Conservation (phyloP, 495 filamentous ascomycete species). For the Penicillium fimorum region DNA sequence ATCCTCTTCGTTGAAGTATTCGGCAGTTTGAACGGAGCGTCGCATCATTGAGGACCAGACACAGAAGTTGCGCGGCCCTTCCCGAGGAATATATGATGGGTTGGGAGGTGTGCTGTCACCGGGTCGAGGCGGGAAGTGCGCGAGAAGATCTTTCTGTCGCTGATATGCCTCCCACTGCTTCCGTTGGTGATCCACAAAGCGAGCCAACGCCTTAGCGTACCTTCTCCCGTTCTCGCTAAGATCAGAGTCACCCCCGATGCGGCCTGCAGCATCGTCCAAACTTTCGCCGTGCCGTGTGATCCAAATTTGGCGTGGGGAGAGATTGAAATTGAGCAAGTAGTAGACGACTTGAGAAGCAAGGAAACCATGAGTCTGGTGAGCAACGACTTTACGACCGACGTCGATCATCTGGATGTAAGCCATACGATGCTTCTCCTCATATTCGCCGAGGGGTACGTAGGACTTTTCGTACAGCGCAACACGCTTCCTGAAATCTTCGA, state of each 20-base stretch:
- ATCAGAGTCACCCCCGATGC: slow-evolving; percentile 81
- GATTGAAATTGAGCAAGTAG: slow-evolving; percentile 93
- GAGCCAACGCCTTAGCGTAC: slow-evolving; percentile 71
- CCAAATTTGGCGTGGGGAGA: slow-evolving; percentile 95
- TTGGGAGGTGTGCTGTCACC: slow-evolving; percentile 95
- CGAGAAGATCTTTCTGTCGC: slow-evolving; percentile 64
- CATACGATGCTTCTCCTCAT: slow-evolving; percentile 84
- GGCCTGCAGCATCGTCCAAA: slow-evolving; percentile 72
- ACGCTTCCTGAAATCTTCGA: slow-evolving; percentile 89
- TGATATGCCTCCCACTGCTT: slow-evolving; percentile 75
- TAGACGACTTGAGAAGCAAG: slow-evolving; percentile 86
- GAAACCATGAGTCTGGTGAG: slow-evolving; percentile 87
- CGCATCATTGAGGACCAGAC: slow-evolving; percentile 98
- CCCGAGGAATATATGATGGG: slow-evolving; percentile 64
- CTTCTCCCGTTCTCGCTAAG: slow-evolving; percentile 70
- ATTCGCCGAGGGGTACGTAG: slow-evolving; percentile 87
- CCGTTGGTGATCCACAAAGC: slow-evolving; percentile 74
- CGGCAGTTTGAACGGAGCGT: slow-evolving; percentile 77
- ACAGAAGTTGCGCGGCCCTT: slow-evolving; percentile 82
- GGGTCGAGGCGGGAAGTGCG: slow-evolving; percentile 75
- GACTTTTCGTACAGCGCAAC: slow-evolving; percentile 91
- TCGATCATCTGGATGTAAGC: slow-evolving; percentile 97
- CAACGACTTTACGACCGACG: slow-evolving; percentile 89
- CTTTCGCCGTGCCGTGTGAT: slow-evolving; percentile 93
- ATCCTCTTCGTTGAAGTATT: slow-evolving; percentile 93